Base-by-base conservation (phyloP, 768 basidiomycete genomes). In the Cystofilobasidium bisporidii region DNA sequence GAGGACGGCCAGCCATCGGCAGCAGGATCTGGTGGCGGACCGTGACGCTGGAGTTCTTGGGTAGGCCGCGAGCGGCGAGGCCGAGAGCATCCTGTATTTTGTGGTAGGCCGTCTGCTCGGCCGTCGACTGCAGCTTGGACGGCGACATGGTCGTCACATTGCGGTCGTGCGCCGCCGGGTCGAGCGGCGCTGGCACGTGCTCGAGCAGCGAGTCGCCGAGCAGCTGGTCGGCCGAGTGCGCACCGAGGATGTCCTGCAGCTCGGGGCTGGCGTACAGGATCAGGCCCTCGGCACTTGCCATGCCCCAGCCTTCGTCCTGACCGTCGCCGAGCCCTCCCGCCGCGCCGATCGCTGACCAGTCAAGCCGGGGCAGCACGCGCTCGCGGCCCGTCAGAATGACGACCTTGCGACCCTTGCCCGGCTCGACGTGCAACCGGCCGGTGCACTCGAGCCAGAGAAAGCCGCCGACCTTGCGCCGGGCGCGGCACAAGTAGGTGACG, bases 341-440 rank as follows among this genome's bases (percentile, higher is more conserved):
- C 32, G 75, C 74, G 1, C 78, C 76, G 33, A 91, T 77, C 43
- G 80, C 78, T 2, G 78, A 79, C 89, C 89, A 91, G 89, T 86
- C 72, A 81, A 76, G 71, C 63, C 57, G 65, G 63, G 71, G 73
- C 50, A 74, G 70, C 20, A 71, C 81, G 53, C 86, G 79, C 36
- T 86, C 83, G 11, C 94, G 81, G 0, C 87, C 93, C 65, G 83
- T 84, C 22, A 99, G 81, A 40, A 99, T 84, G 73, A 99, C 91
- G 2, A 91, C 91, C 77, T 97, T 96, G 43, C 91, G 81, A 0
- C 91, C 91, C 74, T 97, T 97, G 1, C 91, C 91, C 0, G 91
- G 87, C 79, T 99, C 94, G 64, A 89, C 83, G 73, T 93, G 87
- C 47, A 97, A 81, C 33, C 89, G 81, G 1, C 94, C 94, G 22